Conservation (phyloP, 352 stramenopile genomes). For the Phytophthora rubi region DNA sequence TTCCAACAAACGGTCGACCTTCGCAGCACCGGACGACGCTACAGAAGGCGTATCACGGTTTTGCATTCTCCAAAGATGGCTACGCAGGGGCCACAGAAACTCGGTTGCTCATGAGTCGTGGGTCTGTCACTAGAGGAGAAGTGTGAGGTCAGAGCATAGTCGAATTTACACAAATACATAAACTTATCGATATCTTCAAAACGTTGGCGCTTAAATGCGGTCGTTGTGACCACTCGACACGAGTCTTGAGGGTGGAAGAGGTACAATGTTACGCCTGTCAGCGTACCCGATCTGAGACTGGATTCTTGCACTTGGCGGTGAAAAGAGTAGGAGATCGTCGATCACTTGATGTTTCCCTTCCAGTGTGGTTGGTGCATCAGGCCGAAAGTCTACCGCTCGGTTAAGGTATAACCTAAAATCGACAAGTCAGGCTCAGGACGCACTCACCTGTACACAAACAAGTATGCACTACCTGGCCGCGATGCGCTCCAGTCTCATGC, state of each 20-base stretch:
- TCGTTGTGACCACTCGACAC: neutral
- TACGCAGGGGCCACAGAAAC: constrained; percentile 62
- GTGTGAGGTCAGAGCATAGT: constrained; percentile 8
- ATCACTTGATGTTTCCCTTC: constrained; percentile 29
- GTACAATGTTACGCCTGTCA: constrained; percentile 34
- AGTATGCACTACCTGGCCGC: constrained; percentile 30
- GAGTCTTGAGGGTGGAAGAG: constrained; percentile 21
- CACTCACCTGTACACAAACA: neutral
- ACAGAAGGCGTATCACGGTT: constrained; percentile 63
- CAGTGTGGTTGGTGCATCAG: constrained; percentile 10
- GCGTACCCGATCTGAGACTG: constrained; percentile 44
- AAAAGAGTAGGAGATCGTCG: constrained; percentile 47
- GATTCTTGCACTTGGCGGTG: constrained; percentile 20
- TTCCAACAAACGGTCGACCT: constrained; percentile 37
- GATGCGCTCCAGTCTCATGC: constrained; percentile 34
- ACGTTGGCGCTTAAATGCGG: neutral
- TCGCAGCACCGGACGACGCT: constrained; percentile 36
- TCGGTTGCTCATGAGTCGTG: constrained; percentile 54
- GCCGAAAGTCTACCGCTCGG: constrained; percentile 14
- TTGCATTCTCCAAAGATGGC: constrained; percentile 75
- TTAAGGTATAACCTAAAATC: constrained; percentile 24
- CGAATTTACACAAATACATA: constrained; percentile 12
- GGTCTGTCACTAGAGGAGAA: constrained; percentile 37
- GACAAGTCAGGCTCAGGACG: neutral
- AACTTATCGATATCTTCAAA: constrained; percentile 1